A percentile compares a stretch with the other conserved stretches of the same genome.
Evolutionary conservation across 495 filamentous ascomycete genomes (phyloP).

Genomic region (Ramalina intermedia): DNA sequence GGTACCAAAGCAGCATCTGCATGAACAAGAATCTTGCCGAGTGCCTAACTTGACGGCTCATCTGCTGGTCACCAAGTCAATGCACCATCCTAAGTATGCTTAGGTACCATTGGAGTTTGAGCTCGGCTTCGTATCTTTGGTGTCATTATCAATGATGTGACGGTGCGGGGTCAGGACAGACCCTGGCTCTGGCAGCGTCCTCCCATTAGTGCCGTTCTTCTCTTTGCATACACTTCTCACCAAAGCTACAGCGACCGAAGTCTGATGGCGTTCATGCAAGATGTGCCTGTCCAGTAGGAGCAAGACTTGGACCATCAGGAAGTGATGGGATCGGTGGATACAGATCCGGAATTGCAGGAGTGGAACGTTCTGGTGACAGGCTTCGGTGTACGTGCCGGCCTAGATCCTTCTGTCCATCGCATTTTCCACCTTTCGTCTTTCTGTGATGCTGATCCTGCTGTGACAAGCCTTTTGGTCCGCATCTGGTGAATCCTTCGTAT

Average conservation of each 20-base stretch:
- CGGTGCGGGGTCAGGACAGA: too few species aligned
- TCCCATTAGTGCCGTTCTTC: too few species aligned
- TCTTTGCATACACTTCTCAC: too few species aligned
- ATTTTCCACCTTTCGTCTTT: conserved; percentile 5
- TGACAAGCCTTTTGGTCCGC: conserved; percentile 49
- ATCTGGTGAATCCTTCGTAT: conserved; percentile 57
- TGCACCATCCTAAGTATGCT: too few species aligned
- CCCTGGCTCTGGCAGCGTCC: too few species aligned
- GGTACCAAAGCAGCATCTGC: too few species aligned
- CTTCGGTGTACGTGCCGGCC: conserved; percentile 45
- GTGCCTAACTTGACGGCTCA: too few species aligned
- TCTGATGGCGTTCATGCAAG: neutral
- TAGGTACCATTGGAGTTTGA: too few species aligned
- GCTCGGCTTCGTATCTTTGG: neutral
- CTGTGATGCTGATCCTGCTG: conserved; percentile 5
- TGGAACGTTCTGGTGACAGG: conserved; percentile 59
- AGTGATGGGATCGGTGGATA: conserved; percentile 11
- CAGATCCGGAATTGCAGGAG: conserved; percentile 22
- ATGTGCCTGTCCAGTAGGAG: neutral
- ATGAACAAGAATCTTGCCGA: too few species aligned
- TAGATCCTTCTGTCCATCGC: conserved; percentile 11
- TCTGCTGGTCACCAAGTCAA: too few species aligned
- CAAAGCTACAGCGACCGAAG: too few species aligned
- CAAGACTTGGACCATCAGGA: neutral
- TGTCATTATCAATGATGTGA: too few species aligned